These are phyloP conservation scores for Kickxella alabastrina DNA, from an alignment of 192 early-diverging fungal genomes.

Conservation along the genomic window DNA sequence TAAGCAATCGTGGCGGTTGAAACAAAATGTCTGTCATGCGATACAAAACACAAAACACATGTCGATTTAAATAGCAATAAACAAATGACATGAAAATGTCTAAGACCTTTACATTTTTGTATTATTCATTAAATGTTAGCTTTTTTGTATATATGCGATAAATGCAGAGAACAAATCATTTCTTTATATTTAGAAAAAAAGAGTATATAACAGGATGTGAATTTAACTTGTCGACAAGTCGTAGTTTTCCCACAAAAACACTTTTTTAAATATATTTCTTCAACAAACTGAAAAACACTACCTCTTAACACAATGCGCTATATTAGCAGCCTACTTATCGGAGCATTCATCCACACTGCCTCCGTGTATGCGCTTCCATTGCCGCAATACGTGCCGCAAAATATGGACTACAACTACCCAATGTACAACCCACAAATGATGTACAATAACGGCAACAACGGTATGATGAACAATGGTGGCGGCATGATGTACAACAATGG, in stretches of 20 bases:
- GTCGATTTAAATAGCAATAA: too few species aligned
- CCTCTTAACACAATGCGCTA: slow-evolving; percentile 6
- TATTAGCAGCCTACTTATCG: slow-evolving; percentile 1
- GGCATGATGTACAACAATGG: slow-evolving; percentile 21
- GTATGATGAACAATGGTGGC: slow-evolving; percentile 14
- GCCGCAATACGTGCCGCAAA: slow-evolving; percentile 34
- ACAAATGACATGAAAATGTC: too few species aligned
- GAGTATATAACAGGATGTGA: too few species aligned
- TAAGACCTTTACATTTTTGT: neutral
- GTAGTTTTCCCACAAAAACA: too few species aligned
- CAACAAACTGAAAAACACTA: neutral
- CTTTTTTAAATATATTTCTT: slow-evolving; percentile 5
- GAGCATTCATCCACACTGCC: slow-evolving; percentile 5
- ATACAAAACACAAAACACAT: too few species aligned
- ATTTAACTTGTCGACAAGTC: too few species aligned
- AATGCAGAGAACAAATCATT: too few species aligned
- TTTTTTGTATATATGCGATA: too few species aligned
- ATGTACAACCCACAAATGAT: too few species aligned
- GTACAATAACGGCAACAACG: slow-evolving; percentile 3
- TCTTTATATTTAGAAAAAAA: too few species aligned
- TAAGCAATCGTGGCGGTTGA: too few species aligned
- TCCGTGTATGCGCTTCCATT: slow-evolving; percentile 11
- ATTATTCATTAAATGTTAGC: neutral
- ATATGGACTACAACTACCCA: slow-evolving; percentile 27
- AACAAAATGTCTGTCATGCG: too few species aligned